A percentile compares a stretch with the other conserved stretches of the same genome.
Conservation (phyloP, 1,284 basidiomycete genomes). For the Rhodotorula glutinis region DNA sequence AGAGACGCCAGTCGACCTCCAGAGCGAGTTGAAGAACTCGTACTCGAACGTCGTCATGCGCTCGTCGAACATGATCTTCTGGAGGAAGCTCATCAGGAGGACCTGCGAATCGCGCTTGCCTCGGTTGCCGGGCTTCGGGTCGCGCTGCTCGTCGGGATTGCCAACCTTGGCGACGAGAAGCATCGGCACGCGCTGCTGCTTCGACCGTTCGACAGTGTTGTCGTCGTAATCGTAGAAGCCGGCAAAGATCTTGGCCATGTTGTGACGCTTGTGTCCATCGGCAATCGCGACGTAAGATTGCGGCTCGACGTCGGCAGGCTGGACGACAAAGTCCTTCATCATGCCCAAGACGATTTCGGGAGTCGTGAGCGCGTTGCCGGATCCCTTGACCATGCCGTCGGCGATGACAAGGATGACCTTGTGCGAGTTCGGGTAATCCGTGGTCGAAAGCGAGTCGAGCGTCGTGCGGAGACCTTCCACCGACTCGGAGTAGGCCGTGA, state of each 20-base stretch:
- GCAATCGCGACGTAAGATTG: constrained; percentile 98
- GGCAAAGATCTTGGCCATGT: constrained; percentile 98
- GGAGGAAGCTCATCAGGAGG: constrained; percentile 53
- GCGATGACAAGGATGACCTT: constrained; percentile 94
- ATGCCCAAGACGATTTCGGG: constrained; percentile 92
- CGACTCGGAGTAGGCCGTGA: constrained; percentile 98
- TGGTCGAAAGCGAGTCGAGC: constrained; percentile 93
- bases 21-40: constrained; percentile 54
- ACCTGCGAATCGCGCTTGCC: constrained; percentile 99
- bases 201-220: constrained; percentile 82
- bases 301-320: constrained; percentile 79
- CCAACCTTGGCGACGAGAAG: constrained; percentile 91
- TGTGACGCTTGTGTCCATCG: constrained; percentile 97
- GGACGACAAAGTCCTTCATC: constrained; percentile 95
- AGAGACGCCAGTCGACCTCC: constrained; percentile 52
- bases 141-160: constrained; percentile 81
- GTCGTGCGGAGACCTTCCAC: constrained; percentile 95
- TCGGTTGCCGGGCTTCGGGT: constrained; percentile 94
- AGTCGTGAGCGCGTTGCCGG: constrained; percentile 78
- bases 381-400: constrained; percentile 97
- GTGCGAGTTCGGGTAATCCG: constrained; percentile 97
- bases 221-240: constrained; percentile 97
- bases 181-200: constrained; percentile 95
- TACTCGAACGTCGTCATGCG: constrained; percentile 53
- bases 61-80: constrained; percentile 55